Evolutionary conservation across 768 basidiomycete genomes (phyloP), one percentile per base, ranked within the genome.

Genomic region (Pleurotus sapidus): DNA sequence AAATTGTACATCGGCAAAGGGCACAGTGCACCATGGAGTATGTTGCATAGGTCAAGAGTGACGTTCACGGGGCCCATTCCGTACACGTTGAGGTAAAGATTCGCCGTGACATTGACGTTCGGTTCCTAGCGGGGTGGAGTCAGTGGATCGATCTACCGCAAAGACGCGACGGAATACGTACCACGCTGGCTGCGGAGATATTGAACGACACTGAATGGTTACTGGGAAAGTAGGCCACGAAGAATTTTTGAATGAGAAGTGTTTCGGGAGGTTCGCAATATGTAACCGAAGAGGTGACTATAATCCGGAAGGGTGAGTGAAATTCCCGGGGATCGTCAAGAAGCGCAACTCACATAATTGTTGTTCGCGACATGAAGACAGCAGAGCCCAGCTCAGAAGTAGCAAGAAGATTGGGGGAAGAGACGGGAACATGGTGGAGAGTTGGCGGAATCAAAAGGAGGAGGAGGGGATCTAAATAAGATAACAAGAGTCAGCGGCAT

Each of bases 221-320:
- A 59, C 73, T 65, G 39, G 85, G 79, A 60, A 88, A 84, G 68
- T 88, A 93, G 11, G 80, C 76, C 51, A 93, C 69, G 65, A 92
- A 86, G 65, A 93, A 89, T 63, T 86, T 84, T 71, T 91, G 81
- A 45, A 93, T 78, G 65, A 93, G 87, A 59, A 94, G 80, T 30
- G 84, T 82, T 68, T 89, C 84, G 50, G 92, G 91, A 39, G 89
- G 86, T 51, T 86, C 75, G 72, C 92, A 94, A 69, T 94, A 94
- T 27, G 92, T 89, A 65, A 94, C 89, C 57, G 91, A 93, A 17
- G 89, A 92, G 25, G 92, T 91, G 70, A 90, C 91, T 93, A 67
- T 25, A 11, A 34, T 34, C 30, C 56, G 39, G 67, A 23, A 57
- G 30, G 47, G 55, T 57, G 55, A 49, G 57, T 60, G 56, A 59